phyloP scores from a whole-genome alignment of 2,329 filamentous ascomycete genomes.

The Monosporascus cannonballus region DNA sequence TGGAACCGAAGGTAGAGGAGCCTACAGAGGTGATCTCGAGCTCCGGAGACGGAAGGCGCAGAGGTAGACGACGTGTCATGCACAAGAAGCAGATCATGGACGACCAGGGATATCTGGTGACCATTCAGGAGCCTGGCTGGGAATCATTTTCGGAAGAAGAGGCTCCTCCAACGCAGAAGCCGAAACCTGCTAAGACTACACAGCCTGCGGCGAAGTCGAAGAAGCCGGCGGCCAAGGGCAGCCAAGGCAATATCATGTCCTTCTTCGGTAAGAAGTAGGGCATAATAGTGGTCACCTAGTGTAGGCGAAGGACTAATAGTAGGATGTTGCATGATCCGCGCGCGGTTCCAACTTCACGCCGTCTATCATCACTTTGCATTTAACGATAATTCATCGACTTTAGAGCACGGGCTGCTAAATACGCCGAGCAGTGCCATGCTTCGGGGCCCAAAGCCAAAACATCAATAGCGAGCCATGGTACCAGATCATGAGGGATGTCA shows the following conservation, averaged over 20 bases:
- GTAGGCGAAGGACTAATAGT: background rate
- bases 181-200: constrained; percentile 10
- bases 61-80: constrained; percentile 24
- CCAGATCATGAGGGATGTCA: too few relatives aligned
- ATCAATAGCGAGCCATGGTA: too few relatives aligned
- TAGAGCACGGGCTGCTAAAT: too few relatives aligned
- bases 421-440: too few relatives aligned
- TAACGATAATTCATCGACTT: too few relatives aligned
- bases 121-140: constrained; percentile 27
- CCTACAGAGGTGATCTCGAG: constrained; percentile 23
- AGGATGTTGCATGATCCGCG: too few relatives aligned
- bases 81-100: constrained; percentile 29
- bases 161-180: constrained; percentile 14
- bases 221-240: constrained; percentile 19
- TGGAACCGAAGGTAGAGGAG: constrained; percentile 18
- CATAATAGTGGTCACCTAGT: background rate
- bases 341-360: too few relatives aligned
- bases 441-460: too few relatives aligned
- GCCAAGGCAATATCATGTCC: constrained; percentile 28
- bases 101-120: constrained; percentile 28
- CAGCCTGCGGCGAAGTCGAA: constrained; percentile 19
- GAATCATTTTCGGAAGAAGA: constrained; percentile 31
- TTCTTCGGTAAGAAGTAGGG: constrained; percentile 28
- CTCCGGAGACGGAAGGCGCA: constrained; percentile 19
- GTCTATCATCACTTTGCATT: too few relatives aligned